Base-by-base conservation (phyloP, 148 eudicot genomes). In the Polygonum aviculare region DNA sequence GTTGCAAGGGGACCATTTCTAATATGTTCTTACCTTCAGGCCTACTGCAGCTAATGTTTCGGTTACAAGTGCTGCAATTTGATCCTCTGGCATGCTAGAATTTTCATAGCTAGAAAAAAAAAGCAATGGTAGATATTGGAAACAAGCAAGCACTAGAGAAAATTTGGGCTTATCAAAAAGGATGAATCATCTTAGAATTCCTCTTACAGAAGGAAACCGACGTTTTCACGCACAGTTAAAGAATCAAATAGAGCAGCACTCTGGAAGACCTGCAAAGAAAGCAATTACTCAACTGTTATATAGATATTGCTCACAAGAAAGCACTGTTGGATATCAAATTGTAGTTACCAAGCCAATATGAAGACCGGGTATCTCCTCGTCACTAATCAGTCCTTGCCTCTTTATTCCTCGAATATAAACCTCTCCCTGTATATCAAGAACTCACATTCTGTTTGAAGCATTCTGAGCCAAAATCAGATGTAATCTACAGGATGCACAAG, bases 241-340 rank as follows among this genome's bases (percentile, higher is more conserved):
- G 98, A 94, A 82, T 94, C 98, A 78, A 94, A 94, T 69, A 94
- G 86, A 44, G 98, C 97, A 50, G 91, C 98, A 86, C 97, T 94
- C 83, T 94, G 98, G 79, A 94, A 94, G 48, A 94, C 98, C 98
- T 93, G 87, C 78, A 38, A 78, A 74, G 49, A 73, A 76, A 77
- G 16, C 35, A 60, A 60, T 60, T 60, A 60, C 69, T 35, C 14
- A 2, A 21, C 15, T 26, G 4, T 60, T 26, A 31, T 60, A 26
- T 31, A 60, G 15, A 60, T 44, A 44, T 22, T 60, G 16, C 69
- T 60, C 5, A 54, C 18, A 60, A 60, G 36, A 80, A 48, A 49
- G 40, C 5, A 74, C 44, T 16, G 15, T 75, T 15, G 15, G 15
- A 54, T 65, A 12, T 69, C 22, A 45, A 76, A 59, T 1, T 54